Percentiles rank a stretch among this genome's conserved stretches.
Conservation (phyloP, 129 eudicot genomes). For the Oenanthe sinensis region DNA sequence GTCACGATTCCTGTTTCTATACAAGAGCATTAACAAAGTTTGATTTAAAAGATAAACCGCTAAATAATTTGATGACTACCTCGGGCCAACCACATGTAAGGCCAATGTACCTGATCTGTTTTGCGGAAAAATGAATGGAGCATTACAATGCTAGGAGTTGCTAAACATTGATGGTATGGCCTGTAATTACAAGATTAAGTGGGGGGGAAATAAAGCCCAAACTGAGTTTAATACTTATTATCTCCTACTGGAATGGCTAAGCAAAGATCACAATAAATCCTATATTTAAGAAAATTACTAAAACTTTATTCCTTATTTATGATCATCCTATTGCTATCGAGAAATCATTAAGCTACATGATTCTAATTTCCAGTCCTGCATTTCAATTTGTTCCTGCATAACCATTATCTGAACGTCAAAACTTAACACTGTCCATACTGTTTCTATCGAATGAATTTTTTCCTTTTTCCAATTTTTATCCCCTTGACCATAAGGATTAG, state of each 20-base stretch:
- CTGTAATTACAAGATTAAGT: not conserved
- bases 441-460: too few relatives aligned
- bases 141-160: not conserved
- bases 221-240: not conserved
- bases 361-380: not conserved
- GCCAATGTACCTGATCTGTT: not conserved
- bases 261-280: not conserved
- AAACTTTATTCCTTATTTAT: not conserved
- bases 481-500: not conserved
- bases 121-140: not conserved
- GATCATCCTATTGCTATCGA: not conserved
- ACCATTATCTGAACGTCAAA: not conserved
- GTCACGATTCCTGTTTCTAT: not conserved
- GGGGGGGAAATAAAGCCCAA: not conserved
- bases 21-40: not conserved
- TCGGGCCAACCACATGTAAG: not conserved
- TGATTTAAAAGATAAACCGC: not conserved
- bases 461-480: not conserved
- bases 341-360: not conserved
- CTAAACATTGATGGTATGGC: not conserved
- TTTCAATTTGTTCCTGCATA: not conserved
- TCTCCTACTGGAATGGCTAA: not conserved
- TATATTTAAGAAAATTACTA: not conserved
- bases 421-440: not conserved
- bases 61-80: not conserved